These are phyloP conservation scores for Phytophthora syringae DNA, from an alignment of 352 stramenopile genomes.

Conservation along the genomic window DNA sequence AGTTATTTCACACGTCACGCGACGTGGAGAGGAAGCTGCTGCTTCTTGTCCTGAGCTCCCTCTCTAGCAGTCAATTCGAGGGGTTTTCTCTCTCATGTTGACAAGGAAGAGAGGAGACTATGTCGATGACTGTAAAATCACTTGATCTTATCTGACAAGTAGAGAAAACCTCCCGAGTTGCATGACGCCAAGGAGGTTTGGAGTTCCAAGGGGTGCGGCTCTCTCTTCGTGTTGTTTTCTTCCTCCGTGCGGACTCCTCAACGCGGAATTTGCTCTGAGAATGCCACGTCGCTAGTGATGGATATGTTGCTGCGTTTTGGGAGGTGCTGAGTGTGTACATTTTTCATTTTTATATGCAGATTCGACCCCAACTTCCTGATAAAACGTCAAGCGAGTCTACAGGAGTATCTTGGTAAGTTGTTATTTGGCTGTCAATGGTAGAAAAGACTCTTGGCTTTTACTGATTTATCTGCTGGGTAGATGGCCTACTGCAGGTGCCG, in stretches of 20 bases:
- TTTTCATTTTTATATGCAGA: slow-evolving; percentile 35
- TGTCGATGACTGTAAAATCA: slow-evolving; percentile 83
- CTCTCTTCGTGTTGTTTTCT: background rate
- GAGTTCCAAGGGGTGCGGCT: slow-evolving; percentile 18
- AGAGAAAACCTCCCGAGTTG: slow-evolving; percentile 15
- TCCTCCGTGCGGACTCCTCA: too few species aligned
- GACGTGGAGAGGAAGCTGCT: slow-evolving; percentile 3
- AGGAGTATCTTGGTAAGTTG: slow-evolving; percentile 70
- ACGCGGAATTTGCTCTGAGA: slow-evolving; percentile 41
- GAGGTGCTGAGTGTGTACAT: slow-evolving; percentile 10
- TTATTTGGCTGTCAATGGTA: background rate
- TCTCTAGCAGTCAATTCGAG: slow-evolving; percentile 13
- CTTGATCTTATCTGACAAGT: slow-evolving; percentile 89
- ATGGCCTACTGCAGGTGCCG: slow-evolving; percentile 65
- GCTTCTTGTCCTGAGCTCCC: slow-evolving; percentile 40
- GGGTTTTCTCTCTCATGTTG: slow-evolving; percentile 30
- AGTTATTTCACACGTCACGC: slow-evolving; percentile 19
- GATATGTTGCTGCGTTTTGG: too few species aligned
- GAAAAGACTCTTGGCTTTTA: background rate
- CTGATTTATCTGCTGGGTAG: slow-evolving; percentile 16
- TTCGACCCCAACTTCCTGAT: slow-evolving; percentile 86
- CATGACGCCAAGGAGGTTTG: slow-evolving; percentile 14
- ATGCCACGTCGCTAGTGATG: slow-evolving; percentile 13
- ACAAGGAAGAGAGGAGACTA: slow-evolving; percentile 58
- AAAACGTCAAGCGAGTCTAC: slow-evolving; percentile 76